Conservation (phyloP, 2,329 filamentous ascomycete genomes). For the Pleomassaria siparia region DNA sequence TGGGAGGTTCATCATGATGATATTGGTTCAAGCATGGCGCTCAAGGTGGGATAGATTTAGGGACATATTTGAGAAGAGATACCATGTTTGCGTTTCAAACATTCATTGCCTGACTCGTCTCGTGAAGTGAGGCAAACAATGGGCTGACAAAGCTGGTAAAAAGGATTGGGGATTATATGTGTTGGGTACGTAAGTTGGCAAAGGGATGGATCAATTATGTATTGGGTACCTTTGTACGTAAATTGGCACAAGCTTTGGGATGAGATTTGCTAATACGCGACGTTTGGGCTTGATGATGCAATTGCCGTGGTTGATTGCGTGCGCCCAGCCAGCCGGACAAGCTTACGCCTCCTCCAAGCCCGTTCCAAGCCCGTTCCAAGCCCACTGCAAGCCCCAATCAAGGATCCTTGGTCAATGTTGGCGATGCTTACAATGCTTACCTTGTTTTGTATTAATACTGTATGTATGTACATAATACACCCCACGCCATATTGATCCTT, state of each 20-base stretch:
- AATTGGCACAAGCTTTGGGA: neutral
- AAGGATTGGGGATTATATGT: no score
- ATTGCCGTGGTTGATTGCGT: neutral
- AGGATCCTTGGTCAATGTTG: neutral
- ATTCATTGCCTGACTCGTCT: no score
- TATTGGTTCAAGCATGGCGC: neutral
- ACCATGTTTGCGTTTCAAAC: neutral
- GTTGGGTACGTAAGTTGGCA: no score
- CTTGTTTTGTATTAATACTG: no score
- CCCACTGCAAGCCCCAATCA: neutral
- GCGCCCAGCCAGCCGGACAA: neutral
- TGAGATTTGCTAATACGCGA: constrained; percentile 1
- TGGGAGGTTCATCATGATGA: neutral
- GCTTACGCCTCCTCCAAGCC: neutral
- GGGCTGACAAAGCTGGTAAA: no score
- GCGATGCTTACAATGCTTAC: constrained; percentile 1
- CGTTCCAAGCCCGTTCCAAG: constrained; percentile 1
- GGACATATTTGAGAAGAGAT: neutral
- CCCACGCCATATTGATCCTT: neutral
- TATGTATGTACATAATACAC: no score
- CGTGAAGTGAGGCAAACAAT: no score
- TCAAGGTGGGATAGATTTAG: neutral
- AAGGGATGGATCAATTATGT: neutral
- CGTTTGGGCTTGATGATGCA: constrained; percentile 3
- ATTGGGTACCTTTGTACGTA: neutral